A percentile compares a stretch with the other conserved stretches of the same genome.
These are phyloP conservation scores for Quercus mongolica DNA, from an alignment of 306 rosid species.

Conservation along the genomic window DNA sequence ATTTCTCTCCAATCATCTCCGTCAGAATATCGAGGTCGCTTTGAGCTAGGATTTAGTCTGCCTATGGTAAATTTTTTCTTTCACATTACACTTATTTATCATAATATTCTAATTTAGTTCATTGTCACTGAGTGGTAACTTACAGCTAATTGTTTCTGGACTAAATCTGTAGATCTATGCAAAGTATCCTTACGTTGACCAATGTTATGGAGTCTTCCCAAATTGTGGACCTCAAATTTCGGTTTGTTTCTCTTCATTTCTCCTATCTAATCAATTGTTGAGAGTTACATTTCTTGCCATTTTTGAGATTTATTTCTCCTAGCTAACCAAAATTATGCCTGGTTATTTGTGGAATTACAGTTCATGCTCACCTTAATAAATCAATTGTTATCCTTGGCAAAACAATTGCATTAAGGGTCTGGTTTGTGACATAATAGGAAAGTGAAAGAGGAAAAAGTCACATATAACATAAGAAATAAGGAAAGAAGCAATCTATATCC, in stretches of 20 bases:
- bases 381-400: not conserved
- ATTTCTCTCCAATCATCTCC: slow-evolving; percentile 56
- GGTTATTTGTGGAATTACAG: not conserved
- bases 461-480: not conserved
- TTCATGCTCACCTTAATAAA: not conserved
- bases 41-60: slow-evolving; percentile 81
- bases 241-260: slow-evolving; percentile 46
- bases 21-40: slow-evolving; percentile 43
- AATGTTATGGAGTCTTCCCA: slow-evolving; percentile 76
- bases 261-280: slow-evolving; percentile 13
- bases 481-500: not conserved
- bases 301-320: slow-evolving; percentile 7
- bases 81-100: not conserved
- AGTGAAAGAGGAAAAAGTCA: not conserved
- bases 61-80: slow-evolving; percentile 56
- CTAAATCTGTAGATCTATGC: slow-evolving; percentile 56
- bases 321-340: slow-evolving; percentile 12
- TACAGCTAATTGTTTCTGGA: slow-evolving; percentile 9
- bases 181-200: slow-evolving; percentile 74
- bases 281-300: not conserved
- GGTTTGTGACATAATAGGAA: not conserved
- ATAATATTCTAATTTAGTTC: not conserved
- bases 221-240: slow-evolving; percentile 69
- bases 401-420: not conserved
- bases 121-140: not conserved